Conservation (phyloP, 2,329 filamentous ascomycete species). For the Alternaria sp. region DNA sequence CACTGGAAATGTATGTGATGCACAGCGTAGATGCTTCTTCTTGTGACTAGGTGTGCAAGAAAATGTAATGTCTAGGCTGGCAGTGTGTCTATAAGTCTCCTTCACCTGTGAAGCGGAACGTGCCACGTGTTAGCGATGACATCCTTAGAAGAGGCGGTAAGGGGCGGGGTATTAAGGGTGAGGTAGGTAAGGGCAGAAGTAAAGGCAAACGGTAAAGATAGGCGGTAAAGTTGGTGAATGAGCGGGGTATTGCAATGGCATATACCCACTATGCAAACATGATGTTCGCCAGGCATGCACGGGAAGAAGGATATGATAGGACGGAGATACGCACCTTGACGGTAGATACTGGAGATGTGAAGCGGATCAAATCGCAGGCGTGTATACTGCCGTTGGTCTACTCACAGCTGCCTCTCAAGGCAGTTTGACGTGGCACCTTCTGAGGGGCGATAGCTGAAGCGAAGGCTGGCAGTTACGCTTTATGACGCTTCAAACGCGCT, state of each 20-base stretch:
- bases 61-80: constrained; percentile 13
- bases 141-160: neutral
- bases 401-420: neutral
- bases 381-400: neutral
- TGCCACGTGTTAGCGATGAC: constrained; percentile 19
- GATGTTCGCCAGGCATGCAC: neutral
- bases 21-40: constrained; percentile 16
- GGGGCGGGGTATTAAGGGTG: constrained; percentile 9
- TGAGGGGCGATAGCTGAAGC: neutral
- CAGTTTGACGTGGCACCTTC: neutral
- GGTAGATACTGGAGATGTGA: constrained; percentile 6
- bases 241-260: neutral
- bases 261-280: neutral
- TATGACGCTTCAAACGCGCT: neutral
- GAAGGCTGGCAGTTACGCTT: neutral
- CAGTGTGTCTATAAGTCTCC: constrained; percentile 16
- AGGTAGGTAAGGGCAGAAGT: constrained; percentile 14
- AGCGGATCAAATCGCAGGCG: neutral
- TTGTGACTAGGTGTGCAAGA: constrained; percentile 18
- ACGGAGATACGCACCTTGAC: constrained; percentile 11
- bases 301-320: neutral
- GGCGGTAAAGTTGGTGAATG: neutral
- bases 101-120: constrained; percentile 25
- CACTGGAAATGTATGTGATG: constrained; percentile 12
- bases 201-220: neutral